These are phyloP conservation scores for Termitomyces sp. DNA, from an alignment of 768 basidiomycete species.

Conservation along the genomic window DNA sequence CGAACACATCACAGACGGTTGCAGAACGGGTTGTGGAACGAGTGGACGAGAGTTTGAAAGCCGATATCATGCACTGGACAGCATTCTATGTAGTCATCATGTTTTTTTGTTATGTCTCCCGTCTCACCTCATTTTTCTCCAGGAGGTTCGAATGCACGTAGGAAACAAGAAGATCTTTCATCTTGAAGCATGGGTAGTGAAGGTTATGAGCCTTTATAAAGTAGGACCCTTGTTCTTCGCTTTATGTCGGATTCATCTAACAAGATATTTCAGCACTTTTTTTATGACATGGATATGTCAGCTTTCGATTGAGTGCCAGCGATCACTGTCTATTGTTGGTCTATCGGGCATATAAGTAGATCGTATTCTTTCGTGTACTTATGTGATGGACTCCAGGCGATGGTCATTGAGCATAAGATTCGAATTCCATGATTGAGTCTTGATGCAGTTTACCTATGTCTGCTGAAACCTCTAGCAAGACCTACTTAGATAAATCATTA, in stretches of 20 bases:
- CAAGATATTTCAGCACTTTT: slow-evolving; percentile 41
- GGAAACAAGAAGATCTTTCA: slow-evolving; percentile 90
- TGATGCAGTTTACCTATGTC: too few species aligned
- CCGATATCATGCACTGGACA: slow-evolving; percentile 96
- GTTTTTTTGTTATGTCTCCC: background rate
- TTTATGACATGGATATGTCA: slow-evolving; percentile 56
- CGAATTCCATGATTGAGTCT: too few species aligned
- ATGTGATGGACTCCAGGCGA: background rate
- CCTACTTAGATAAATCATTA: too few species aligned
- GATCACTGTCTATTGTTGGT: too few species aligned
- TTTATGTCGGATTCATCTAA: background rate
- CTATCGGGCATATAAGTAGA: background rate
- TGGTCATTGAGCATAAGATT: background rate
- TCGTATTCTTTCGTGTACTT: background rate
- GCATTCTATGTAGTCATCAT: slow-evolving; percentile 71
- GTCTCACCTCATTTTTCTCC: background rate
- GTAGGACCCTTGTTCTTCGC: slow-evolving; percentile 26
- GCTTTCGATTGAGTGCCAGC: slow-evolving; percentile 39
- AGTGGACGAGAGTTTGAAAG: slow-evolving; percentile 86
- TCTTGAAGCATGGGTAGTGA: slow-evolving; percentile 95
- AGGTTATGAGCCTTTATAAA: slow-evolving; percentile 90
- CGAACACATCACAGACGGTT: slow-evolving; percentile 58
- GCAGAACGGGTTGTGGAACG: slow-evolving; percentile 82
- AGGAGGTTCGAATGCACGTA: slow-evolving; percentile 96
- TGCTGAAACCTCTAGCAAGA: too few species aligned